Evolutionary conservation across 2,329 filamentous ascomycete genomes (phyloP).

Genomic region (Zasmidium cellare): DNA sequence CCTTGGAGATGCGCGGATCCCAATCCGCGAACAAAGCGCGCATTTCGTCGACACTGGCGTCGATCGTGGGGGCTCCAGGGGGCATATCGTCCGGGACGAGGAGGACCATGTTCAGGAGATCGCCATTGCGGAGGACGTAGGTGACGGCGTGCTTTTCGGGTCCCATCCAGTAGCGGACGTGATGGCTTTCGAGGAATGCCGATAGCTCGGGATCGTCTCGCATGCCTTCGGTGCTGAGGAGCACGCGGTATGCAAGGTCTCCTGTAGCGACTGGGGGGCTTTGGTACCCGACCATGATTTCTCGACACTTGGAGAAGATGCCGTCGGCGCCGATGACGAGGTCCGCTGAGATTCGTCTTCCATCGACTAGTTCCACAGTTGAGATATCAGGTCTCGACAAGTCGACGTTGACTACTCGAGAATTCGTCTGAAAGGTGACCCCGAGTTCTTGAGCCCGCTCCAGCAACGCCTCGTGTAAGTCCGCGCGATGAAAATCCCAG

Average conservation of each 20-base stretch:
- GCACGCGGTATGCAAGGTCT: constrained; percentile 52
- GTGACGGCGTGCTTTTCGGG: constrained; percentile 56
- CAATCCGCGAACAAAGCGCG: constrained; percentile 56
- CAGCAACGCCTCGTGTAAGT: constrained; percentile 52
- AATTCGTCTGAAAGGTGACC: constrained; percentile 45
- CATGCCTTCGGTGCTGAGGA: constrained; percentile 49
- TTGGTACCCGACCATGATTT: constrained; percentile 45
- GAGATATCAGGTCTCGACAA: constrained; percentile 18
- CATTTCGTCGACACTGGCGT: constrained; percentile 57
- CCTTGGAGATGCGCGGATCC: constrained; percentile 52
- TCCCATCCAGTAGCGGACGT: constrained; percentile 56
- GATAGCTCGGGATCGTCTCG: constrained; percentile 48
- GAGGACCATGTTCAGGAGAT: constrained; percentile 54
- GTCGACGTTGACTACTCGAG: constrained; percentile 46
- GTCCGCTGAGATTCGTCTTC: constrained; percentile 41
- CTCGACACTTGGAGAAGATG: constrained; percentile 45
- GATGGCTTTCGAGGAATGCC: constrained; percentile 47
- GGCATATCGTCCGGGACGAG: constrained; percentile 54
- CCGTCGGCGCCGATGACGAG: constrained; percentile 52
- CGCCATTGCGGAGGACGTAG: constrained; percentile 50
- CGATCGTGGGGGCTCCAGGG: constrained; percentile 44
- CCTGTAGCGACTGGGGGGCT: constrained; percentile 53
- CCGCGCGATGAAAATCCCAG: constrained; percentile 57
- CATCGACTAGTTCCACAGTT: constrained; percentile 43
- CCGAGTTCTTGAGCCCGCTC: constrained; percentile 51